Evolutionary conservation across 2,329 filamentous ascomycete genomes (phyloP).

Genomic region (Berkeleyomyces rouxiae): DNA sequence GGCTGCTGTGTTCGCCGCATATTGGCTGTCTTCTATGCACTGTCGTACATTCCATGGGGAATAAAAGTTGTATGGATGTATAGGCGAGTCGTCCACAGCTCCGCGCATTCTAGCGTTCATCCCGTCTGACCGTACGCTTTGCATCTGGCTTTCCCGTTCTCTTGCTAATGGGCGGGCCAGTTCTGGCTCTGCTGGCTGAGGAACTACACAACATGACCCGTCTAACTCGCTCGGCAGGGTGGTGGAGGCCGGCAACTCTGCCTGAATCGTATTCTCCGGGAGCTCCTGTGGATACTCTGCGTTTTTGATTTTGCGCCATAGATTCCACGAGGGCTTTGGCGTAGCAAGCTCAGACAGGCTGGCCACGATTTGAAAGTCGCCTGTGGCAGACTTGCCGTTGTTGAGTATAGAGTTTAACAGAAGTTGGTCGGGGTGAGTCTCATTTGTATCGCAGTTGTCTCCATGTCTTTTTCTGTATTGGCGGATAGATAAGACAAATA

Average conservation of each 20-base stretch:
- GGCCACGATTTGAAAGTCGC: not conserved
- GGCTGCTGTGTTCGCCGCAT: not conserved
- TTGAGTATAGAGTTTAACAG: not conserved
- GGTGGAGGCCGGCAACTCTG: conserved; percentile 2
- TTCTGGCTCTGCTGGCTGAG: not conserved
- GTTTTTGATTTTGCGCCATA: not conserved
- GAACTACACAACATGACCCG: not conserved
- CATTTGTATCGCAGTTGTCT: not conserved
- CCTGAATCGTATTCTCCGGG: not conserved
- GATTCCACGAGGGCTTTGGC: not conserved
- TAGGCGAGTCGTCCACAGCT: not conserved
- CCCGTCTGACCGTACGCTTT: not conserved
- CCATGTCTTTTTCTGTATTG: not conserved
- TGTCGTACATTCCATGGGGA: conserved; percentile 6
- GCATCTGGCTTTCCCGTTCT: not conserved
- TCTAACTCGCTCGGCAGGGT: conserved; percentile 5
- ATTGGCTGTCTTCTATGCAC: not conserved
- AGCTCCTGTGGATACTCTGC: conserved; percentile 3
- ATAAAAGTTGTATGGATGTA: conserved; percentile 12
- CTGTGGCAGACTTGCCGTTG: not conserved
- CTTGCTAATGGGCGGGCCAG: not conserved
- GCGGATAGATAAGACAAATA: not conserved
- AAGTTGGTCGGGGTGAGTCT: not conserved
- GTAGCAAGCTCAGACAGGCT: not conserved
- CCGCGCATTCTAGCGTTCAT: not conserved